Base-by-base conservation (phyloP, 371 early-diverging fungal genomes). In the Entomophthora muscae region DNA sequence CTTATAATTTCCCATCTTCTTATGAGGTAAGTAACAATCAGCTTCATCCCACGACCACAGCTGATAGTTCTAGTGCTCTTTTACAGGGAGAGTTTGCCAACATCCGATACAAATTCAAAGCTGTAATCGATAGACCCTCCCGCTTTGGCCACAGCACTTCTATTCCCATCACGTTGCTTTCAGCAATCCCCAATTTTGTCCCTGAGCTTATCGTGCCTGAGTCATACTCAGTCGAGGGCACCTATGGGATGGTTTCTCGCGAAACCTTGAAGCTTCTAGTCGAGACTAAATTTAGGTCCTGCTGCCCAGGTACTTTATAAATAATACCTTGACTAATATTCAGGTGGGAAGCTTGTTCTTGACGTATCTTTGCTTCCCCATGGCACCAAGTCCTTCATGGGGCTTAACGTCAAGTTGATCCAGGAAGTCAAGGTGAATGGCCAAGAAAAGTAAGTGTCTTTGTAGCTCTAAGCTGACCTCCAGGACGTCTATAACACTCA, bases 91-190 rank as follows among this genome's bases (percentile, higher is more conserved):
- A 61, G 27, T 33, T 29, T 33, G 61, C 42, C 42, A 61, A 26
- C 29, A 62, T 62, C 28, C 62, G 62, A 3, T 62, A 62, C 26
- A 62, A 62, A 30, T 62, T 62, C 17, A 62, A 62, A 29, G 62
- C 62, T 2, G 53, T 52, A 12, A 62, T 62, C 27, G 62, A 62
- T 10, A 12, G 62, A 28, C 62, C 62, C 23, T 51, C 62, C 5
- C 42, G 53, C 10, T 62, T 62, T 52, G 62, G 62, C 53, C 62
- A 62, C 42, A n/a, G 52, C 5, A 62, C 62, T 1, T n/a, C 53
- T 22, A 30, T 30, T 13, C 62, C 62, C 22, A 52, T 62, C 5
- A 62, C 42, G 12, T 28, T 62, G 21, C 53, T 62, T 21, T 62
- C 62, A 30, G 42, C 62, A 21, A 62, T 62, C 29, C 60, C 60